Conservation (phyloP, 2,329 filamentous ascomycete genomes). For the Dactylellina drechsleri region DNA sequence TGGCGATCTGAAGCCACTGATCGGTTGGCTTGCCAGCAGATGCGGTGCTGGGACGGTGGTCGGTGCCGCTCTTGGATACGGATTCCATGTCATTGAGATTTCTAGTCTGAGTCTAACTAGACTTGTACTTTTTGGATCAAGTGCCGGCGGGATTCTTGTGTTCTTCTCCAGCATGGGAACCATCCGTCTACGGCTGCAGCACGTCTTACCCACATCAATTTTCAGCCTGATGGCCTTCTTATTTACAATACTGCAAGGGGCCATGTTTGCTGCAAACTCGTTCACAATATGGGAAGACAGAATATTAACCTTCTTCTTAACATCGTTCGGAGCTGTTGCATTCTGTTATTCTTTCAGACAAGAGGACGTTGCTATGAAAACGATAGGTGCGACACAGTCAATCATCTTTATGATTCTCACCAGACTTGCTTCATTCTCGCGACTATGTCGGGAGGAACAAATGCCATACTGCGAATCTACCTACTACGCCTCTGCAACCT, state of each 20-base stretch:
- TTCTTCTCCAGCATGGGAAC: constrained; percentile 60
- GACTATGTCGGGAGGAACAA: constrained; percentile 95
- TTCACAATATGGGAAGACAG: constrained; percentile 99
- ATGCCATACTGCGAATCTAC: constrained; percentile 97
- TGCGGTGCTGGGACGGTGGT: constrained; percentile 65
- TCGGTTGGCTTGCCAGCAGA: constrained; percentile 66
- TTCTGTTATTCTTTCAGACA: constrained; percentile 80
- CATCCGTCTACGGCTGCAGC: constrained; percentile 62
- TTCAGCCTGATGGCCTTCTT: constrained; percentile 89
- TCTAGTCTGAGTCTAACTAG: constrained; percentile 58
- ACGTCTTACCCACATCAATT: constrained; percentile 74
- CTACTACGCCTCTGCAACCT: constrained; percentile 90
- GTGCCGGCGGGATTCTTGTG: constrained; percentile 64
- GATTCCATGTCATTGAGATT: constrained; percentile 24
- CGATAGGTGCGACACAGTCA: constrained; percentile 84
- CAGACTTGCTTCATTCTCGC: constrained; percentile 83
- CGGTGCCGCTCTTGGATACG: constrained; percentile 60
- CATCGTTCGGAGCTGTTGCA: constrained; percentile 83
- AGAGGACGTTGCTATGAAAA: constrained; percentile 72
- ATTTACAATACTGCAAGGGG: constrained; percentile 86
- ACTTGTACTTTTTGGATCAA: constrained; percentile 61
- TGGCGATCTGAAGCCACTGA: constrained; percentile 68
- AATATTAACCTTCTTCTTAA: constrained; percentile 89
- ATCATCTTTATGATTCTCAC: constrained; percentile 81
- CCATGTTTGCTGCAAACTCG: constrained; percentile 95